phyloP scores from a whole-genome alignment of 2,329 filamentous ascomycete species.

The Sordariomycetes sp. region DNA sequence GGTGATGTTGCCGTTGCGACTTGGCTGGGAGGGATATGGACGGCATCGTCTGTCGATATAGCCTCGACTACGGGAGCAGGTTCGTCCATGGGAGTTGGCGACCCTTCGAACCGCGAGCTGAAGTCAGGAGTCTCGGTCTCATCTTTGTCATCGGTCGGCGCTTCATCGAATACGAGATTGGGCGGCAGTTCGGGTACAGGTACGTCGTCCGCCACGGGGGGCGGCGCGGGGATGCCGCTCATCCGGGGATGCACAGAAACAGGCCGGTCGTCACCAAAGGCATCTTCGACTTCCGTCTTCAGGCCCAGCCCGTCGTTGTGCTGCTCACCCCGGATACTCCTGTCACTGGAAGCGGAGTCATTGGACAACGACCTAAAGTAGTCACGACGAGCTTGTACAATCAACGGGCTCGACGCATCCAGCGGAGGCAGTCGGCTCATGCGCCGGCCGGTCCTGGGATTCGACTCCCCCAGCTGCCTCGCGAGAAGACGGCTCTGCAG shows the following conservation, averaged over 20 bases:
- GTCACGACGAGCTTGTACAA: constrained; percentile 60
- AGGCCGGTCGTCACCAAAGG: constrained; percentile 42
- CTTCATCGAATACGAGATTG: neutral
- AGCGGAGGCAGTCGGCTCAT: constrained; percentile 78
- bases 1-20: neutral
- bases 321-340: constrained; percentile 6
- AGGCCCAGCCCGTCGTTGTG: constrained; percentile 27
- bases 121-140: constrained; percentile 16
- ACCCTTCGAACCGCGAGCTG: constrained; percentile 43
- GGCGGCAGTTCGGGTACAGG: neutral
- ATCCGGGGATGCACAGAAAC: constrained; percentile 64
- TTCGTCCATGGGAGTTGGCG: constrained; percentile 21
- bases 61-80: neutral
- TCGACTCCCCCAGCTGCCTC: constrained; percentile 70
- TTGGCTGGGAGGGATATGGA: neutral
- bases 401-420: constrained; percentile 68
- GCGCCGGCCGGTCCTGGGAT: constrained; percentile 57
- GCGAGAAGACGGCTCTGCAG: constrained; percentile 81
- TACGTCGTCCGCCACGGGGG: constrained; percentile 25
- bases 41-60: neutral
- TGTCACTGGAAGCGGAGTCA: constrained; percentile 35
- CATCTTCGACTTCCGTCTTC: constrained; percentile 44
- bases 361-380: constrained; percentile 68
- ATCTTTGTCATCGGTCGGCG: neutral
- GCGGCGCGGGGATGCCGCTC: constrained; percentile 39